A percentile compares a stretch with the other conserved stretches of the same genome.
Evolutionary conservation across 1,284 basidiomycete genomes (phyloP).

Genomic region (Cutaneotrichosporon sp.): DNA sequence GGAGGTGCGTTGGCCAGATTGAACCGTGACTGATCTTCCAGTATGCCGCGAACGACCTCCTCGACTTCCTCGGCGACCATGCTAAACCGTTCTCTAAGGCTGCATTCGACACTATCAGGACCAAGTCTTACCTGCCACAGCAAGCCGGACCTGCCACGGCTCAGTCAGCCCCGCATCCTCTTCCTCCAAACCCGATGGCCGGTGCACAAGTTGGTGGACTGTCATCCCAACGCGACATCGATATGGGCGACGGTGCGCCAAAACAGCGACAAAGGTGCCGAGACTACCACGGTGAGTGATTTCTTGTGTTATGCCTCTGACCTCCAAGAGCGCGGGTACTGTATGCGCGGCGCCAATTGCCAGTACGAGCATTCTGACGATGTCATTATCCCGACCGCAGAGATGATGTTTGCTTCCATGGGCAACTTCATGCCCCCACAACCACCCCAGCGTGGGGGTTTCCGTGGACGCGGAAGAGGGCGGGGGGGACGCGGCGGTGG

Average conservation of each 20-base stretch:
- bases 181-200: conserved; percentile 2
- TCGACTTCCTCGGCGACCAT: conserved; percentile 89
- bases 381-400: conserved; percentile 49
- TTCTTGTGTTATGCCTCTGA: background rate
- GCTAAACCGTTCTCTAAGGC: conserved; percentile 72
- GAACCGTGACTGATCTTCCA: conserved; percentile 19
- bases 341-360: conserved; percentile 81
- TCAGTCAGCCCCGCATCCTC: conserved; percentile 3
- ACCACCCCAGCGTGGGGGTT: conserved; percentile 50
- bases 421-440: conserved; percentile 49
- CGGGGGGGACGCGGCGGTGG: conserved; percentile 30
- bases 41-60: conserved; percentile 68
- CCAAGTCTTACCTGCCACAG: conserved; percentile 70
- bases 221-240: conserved; percentile 16
- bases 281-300: conserved; percentile 77
- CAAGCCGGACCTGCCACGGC: conserved; percentile 3
- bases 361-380: conserved; percentile 81
- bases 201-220: too few relatives aligned
- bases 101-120: conserved; percentile 72
- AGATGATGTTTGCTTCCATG: conserved; percentile 50
- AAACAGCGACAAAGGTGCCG: conserved; percentile 54
- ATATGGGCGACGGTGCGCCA: conserved; percentile 21
- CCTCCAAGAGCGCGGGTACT: conserved; percentile 75
- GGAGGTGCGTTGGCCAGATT: conserved; percentile 53
- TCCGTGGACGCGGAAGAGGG: conserved; percentile 46